Conservation (phyloP, 306 rosid species). For the Ormosia emarginata region DNA sequence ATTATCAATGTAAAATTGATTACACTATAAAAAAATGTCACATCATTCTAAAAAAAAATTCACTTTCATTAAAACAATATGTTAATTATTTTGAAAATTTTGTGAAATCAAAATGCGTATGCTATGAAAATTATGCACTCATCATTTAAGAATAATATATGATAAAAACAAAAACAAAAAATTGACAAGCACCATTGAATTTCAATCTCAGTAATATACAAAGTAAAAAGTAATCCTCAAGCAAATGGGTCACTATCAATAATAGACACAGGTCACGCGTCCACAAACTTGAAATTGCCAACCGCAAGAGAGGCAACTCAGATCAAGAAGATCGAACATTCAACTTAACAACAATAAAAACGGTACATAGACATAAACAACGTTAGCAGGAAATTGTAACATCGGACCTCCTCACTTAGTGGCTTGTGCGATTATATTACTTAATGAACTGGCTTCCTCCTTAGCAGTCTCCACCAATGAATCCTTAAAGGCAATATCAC, state of each 20-base stretch:
- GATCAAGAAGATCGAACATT: neutral
- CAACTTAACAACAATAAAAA: neutral
- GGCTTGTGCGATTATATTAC: conserved; percentile 86
- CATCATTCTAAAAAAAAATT: too few relatives aligned
- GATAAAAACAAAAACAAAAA: neutral
- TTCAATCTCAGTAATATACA: neutral
- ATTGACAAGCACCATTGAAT: neutral
- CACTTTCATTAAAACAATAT: too few relatives aligned
- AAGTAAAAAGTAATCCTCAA: neutral
- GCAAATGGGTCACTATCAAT: neutral
- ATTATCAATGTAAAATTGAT: too few relatives aligned
- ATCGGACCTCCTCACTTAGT: conserved; percentile 28
- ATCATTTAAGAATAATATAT: neutral
- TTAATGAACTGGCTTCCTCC: conserved; percentile 82
- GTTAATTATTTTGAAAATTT: too few relatives aligned
- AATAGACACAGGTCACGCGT: neutral
- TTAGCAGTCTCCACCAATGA: conserved; percentile 92
- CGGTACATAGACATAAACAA: neutral
- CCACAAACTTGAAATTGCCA: conserved; percentile 5
- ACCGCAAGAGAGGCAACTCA: neutral
- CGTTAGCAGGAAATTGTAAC: neutral
- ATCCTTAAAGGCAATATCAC: conserved; percentile 48
- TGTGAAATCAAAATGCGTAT: too few relatives aligned
- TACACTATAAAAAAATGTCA: too few relatives aligned
- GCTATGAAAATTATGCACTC: neutral